Percentiles rank a stretch among this genome's conserved stretches.
Conservation (phyloP, 2,329 filamentous ascomycete genomes). For the Chrysoporthe deuterocubensis region DNA sequence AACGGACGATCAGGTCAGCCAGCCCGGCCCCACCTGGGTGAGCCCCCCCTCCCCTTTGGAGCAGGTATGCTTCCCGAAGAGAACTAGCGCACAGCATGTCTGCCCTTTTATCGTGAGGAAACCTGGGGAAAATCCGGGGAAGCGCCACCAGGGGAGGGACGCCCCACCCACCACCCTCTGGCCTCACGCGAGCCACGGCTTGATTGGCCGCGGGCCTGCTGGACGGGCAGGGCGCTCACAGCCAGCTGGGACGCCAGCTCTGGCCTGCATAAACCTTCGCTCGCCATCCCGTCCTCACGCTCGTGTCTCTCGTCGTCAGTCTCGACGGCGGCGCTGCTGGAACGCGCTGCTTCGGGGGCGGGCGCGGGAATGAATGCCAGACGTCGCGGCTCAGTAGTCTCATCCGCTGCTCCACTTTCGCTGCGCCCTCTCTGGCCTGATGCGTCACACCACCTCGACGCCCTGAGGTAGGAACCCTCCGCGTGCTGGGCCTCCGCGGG, state of each 20-base stretch:
- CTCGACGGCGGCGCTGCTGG: neutral
- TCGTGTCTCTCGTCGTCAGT: neutral
- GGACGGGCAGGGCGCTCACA: neutral
- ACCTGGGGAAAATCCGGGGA: constrained; percentile 29
- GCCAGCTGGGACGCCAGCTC: too few species aligned
- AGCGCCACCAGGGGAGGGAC: constrained; percentile 15
- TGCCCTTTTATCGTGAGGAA: neutral
- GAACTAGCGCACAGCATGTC: neutral
- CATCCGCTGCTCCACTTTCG: constrained; percentile 25
- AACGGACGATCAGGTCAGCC: constrained; percentile 15
- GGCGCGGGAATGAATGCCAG: constrained; percentile 2
- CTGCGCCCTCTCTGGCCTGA: constrained; percentile 26
- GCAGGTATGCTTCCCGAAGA: neutral
- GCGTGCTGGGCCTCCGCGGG: neutral
- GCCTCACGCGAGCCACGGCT: neutral
- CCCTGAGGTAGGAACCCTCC: neutral
- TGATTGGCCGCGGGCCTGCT: neutral
- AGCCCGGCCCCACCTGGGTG: constrained; percentile 3
- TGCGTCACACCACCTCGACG: constrained; percentile 18
- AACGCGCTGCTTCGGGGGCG: constrained; percentile 10
- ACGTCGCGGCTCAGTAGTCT: constrained; percentile 17
- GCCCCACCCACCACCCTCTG: constrained; percentile 15
- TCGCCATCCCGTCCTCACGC: too few species aligned
- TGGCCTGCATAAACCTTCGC: too few species aligned
- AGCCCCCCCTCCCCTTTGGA: too few species aligned